A percentile compares a stretch with the other conserved stretches of the same genome.
Evolutionary conservation across 2,329 filamentous ascomycete species (phyloP).

Genomic region (Diaporthe destruens): DNA sequence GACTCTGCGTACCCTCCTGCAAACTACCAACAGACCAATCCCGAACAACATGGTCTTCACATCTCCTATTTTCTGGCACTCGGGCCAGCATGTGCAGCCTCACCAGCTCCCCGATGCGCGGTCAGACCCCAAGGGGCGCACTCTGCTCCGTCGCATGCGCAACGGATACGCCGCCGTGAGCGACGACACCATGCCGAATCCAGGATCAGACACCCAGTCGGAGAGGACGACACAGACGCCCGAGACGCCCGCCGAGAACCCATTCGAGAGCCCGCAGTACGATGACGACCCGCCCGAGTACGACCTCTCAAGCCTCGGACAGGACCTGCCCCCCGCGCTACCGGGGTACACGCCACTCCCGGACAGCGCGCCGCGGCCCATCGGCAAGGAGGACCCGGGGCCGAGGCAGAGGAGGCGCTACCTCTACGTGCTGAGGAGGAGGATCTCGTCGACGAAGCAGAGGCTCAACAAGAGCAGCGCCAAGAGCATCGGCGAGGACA

Average conservation of each 20-base stretch:
- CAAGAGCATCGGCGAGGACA: slow-evolving; percentile 6
- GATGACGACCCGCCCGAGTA: slow-evolving; percentile 11
- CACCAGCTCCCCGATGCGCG: slow-evolving; percentile 30
- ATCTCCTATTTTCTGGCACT: slow-evolving; percentile 30
- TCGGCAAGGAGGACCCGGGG: slow-evolving; percentile 15
- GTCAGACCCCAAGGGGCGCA: slow-evolving; percentile 24
- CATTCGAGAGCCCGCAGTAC: slow-evolving; percentile 10
- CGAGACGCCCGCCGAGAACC: not conserved
- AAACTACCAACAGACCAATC: no score
- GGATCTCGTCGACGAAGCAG: slow-evolving; percentile 27
- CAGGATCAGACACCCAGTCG: slow-evolving; percentile 6
- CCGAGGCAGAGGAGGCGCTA: slow-evolving; percentile 23
- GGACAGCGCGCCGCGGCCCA: not conserved
- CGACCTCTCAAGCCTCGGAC: slow-evolving; percentile 9
- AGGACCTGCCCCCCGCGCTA: slow-evolving; percentile 8
- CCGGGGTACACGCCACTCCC: slow-evolving; percentile 27
- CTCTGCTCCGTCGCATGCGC: slow-evolving; percentile 29
- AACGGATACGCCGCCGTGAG: slow-evolving; percentile 20
- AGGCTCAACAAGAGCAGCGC: slow-evolving; percentile 25
- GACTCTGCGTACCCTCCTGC: not conserved
- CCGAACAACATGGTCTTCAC: slow-evolving; percentile 1
- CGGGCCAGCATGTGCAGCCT: slow-evolving; percentile 14
- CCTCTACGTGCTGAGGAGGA: slow-evolving; percentile 31
- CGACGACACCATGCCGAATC: not conserved
- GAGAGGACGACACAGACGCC: not conserved